These are phyloP conservation scores for Helicocarpus griseus DNA, from an alignment of 2,329 filamentous ascomycete genomes.

Conservation along the genomic window DNA sequence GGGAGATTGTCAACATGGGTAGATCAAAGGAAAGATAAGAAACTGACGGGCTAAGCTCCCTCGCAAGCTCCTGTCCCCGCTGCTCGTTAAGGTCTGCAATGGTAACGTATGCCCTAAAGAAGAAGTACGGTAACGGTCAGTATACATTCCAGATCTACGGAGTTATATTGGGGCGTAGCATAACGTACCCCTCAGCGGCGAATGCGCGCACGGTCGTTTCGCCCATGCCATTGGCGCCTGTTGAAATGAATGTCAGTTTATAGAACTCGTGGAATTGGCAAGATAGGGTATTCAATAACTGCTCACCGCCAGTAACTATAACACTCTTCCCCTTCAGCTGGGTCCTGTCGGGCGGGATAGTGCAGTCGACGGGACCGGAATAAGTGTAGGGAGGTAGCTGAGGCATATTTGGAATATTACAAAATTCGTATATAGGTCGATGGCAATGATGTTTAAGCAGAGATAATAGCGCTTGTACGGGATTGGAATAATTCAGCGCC, in stretches of 20 bases:
- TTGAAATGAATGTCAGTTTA: no score
- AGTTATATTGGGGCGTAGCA: not conserved
- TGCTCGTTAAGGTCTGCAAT: slow-evolving; percentile 26
- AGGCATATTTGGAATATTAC: no score
- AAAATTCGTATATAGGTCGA: no score
- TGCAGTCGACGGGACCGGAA: not conserved
- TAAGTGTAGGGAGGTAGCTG: slow-evolving; percentile 4
- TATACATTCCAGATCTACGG: not conserved
- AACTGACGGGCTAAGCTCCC: slow-evolving; percentile 23
- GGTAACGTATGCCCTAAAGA: slow-evolving; percentile 15
- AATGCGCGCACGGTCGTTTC: slow-evolving; percentile 18
- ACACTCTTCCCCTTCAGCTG: slow-evolving; percentile 37
- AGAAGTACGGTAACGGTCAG: not conserved
- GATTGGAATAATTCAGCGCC: no score
- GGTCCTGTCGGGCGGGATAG: slow-evolving; percentile 23
- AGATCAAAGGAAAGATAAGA: no score
- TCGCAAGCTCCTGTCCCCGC: slow-evolving; percentile 23
- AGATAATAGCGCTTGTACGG: no score
- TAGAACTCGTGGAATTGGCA: no score
- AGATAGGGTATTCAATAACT: no score
- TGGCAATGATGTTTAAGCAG: no score
- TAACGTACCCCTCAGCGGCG: not conserved
- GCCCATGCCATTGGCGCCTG: slow-evolving; percentile 27
- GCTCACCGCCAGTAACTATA: slow-evolving; percentile 41
- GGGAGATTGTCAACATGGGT: no score